Evolutionary conservation across 768 basidiomycete genomes (phyloP).

Genomic region (Boletus speciosus): DNA sequence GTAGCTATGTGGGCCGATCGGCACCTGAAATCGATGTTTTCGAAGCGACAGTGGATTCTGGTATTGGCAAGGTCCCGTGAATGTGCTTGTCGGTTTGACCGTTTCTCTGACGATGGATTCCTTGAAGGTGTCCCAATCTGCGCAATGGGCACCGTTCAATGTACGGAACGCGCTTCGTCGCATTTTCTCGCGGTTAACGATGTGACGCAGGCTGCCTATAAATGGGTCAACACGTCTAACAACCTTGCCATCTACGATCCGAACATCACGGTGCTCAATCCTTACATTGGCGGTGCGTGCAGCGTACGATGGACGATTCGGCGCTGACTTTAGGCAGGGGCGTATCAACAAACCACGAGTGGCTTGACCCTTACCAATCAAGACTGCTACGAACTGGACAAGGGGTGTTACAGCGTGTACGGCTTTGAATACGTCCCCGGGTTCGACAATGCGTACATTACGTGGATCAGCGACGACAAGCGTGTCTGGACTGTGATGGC

Average conservation of each 20-base stretch:
- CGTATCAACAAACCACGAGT: constrained; percentile 40
- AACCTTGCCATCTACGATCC: constrained; percentile 38
- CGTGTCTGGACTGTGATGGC: constrained; percentile 55
- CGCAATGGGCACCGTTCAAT: constrained; percentile 41
- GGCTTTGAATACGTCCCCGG: constrained; percentile 54
- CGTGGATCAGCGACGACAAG: constrained; percentile 60
- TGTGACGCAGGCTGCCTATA: constrained; percentile 40
- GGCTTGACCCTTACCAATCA: constrained; percentile 37
- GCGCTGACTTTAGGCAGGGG: constrained; percentile 23
- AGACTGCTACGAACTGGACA: constrained; percentile 42
- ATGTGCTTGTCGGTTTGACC: constrained; percentile 1
- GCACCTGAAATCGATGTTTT: constrained; percentile 63
- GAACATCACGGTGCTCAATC: constrained; percentile 36
- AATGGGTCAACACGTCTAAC: constrained; percentile 35
- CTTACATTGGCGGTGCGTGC: constrained; percentile 41
- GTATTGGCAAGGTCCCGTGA: constrained; percentile 33
- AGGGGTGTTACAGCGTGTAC: constrained; percentile 44
- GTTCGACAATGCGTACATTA: constrained; percentile 56
- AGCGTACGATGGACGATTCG: not conserved
- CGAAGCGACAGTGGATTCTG: constrained; percentile 41
- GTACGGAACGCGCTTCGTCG: constrained; percentile 17
- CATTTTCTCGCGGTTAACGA: not conserved
- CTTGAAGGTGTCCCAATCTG: constrained; percentile 50
- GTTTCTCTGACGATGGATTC: constrained; percentile 7
- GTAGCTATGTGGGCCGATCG: constrained; percentile 47